Percentiles rank a stretch among this genome's conserved stretches.
Conservation (phyloP, 148 eudicot species). For the Dysphania ambrosioides region DNA sequence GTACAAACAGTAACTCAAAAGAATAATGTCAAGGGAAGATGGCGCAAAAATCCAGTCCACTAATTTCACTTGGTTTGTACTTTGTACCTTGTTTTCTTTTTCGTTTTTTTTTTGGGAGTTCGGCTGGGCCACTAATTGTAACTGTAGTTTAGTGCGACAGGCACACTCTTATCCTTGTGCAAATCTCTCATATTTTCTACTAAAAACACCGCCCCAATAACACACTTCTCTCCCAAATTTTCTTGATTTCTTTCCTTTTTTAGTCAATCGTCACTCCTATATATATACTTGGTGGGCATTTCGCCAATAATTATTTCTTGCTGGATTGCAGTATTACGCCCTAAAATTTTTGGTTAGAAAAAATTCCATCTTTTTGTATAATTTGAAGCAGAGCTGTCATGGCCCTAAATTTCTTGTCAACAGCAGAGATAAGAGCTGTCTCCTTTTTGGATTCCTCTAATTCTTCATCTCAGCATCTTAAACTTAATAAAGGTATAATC, state of each 20-base stretch:
- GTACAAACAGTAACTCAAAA: neutral
- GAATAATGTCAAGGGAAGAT: too few species aligned
- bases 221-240: neutral
- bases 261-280: neutral
- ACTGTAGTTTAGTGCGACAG: neutral
- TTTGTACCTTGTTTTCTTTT: too few species aligned
- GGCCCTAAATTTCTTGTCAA: slow-evolving; percentile 64
- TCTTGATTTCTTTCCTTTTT: neutral
- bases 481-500: slow-evolving; percentile 55
- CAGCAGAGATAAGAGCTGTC: slow-evolving; percentile 55
- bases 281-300: neutral
- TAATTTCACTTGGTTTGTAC: neutral
- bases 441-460: slow-evolving; percentile 61
- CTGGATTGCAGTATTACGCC: neutral
- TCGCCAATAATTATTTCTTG: neutral
- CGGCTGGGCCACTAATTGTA: neutral
- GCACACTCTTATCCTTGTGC: slow-evolving; percentile 6
- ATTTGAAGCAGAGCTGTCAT: slow-evolving; percentile 29
- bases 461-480: slow-evolving; percentile 38
- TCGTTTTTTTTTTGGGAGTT: neutral
- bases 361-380: neutral
- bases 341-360: neutral
- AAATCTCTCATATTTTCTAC: neutral
- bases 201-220: slow-evolving; percentile 17
- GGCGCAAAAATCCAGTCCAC: neutral